phyloP scores from a whole-genome alignment of 2,329 filamentous ascomycete species.

The Colletotrichum simmondsii region DNA sequence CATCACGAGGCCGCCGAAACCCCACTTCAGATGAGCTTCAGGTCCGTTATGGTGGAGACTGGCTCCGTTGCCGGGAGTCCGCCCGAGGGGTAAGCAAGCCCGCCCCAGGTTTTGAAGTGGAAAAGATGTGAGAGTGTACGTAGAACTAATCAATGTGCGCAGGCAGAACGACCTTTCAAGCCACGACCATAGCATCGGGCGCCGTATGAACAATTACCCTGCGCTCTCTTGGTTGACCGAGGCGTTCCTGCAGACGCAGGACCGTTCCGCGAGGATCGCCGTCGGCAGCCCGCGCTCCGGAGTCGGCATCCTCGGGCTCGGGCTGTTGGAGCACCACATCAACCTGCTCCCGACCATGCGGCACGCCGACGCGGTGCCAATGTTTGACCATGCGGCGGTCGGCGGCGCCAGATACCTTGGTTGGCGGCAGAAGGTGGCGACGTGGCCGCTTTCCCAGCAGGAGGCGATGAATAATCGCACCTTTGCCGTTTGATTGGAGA shows the following conservation, averaged over 20 bases:
- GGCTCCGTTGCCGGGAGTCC: conserved; percentile 18
- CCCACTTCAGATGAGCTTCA: conserved; percentile 26
- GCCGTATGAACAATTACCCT: background rate
- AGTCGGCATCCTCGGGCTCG: conserved; percentile 40
- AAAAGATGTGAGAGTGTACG: background rate
- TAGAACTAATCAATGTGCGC: background rate
- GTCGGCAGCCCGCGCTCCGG: conserved; percentile 38
- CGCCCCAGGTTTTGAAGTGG: background rate
- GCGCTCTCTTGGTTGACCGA: conserved; percentile 23
- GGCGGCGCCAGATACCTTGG: conserved; percentile 35
- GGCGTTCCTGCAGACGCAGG: conserved; percentile 27
- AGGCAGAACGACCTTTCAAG: conserved; percentile 35
- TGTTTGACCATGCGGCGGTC: conserved; percentile 35
- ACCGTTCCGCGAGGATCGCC: conserved; percentile 44
- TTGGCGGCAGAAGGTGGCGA: conserved; percentile 43
- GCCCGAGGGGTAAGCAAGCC: conserved; percentile 13
- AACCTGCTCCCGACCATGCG: conserved; percentile 40
- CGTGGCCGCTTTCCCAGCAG: conserved; percentile 44
- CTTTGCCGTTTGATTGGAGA: conserved; percentile 16
- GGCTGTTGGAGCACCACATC: conserved; percentile 44
- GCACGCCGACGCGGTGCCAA: conserved; percentile 41
- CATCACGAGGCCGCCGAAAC: background rate
- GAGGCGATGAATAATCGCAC: conserved; percentile 31
- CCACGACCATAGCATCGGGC: conserved; percentile 37
- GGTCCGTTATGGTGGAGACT: conserved; percentile 26